A percentile compares a stretch with the other conserved stretches of the same genome.
Conservation (phyloP, 2,329 filamentous ascomycete genomes). For the Podosphaera xanthii region DNA sequence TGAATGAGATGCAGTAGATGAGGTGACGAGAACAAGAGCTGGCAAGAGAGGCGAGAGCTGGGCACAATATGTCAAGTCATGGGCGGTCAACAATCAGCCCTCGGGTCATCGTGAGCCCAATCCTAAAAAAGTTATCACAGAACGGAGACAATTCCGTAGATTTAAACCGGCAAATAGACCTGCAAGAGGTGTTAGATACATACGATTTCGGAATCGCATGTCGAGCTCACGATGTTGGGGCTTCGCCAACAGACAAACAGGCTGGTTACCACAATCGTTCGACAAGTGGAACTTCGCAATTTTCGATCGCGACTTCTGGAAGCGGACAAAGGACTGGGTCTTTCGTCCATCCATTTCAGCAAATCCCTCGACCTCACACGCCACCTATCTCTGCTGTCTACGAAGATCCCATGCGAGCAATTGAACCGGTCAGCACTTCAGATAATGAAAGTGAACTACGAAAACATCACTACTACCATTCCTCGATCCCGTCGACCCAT, state of each 20-base stretch:
- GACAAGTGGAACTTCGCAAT: slow-evolving; percentile 29
- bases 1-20: too few species aligned
- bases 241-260: slow-evolving; percentile 7
- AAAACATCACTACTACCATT: slow-evolving; percentile 10
- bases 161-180: slow-evolving; percentile 34
- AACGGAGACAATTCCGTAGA: slow-evolving; percentile 41
- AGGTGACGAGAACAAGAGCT: too few species aligned
- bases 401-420: slow-evolving; percentile 28
- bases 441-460: slow-evolving; percentile 14
- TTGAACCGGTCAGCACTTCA: slow-evolving; percentile 25
- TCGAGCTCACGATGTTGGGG: slow-evolving; percentile 12
- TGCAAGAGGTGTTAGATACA: slow-evolving; percentile 23
- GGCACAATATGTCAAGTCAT: not conserved
- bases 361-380: slow-evolving; percentile 36
- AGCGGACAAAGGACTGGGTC: slow-evolving; percentile 21
- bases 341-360: slow-evolving; percentile 42
- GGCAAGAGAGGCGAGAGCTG: too few species aligned
- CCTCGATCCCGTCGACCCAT: slow-evolving; percentile 9
- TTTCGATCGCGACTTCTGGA: slow-evolving; percentile 30
- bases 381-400: slow-evolving; percentile 24
- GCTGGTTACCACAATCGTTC: slow-evolving; percentile 27
- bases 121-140: slow-evolving; percentile 29
- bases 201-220: slow-evolving; percentile 13
- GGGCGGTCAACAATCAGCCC: slow-evolving; percentile 4
- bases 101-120: slow-evolving; percentile 25